Evolutionary conservation across 2,329 filamentous ascomycete genomes (phyloP).

Genomic region (Alternaria conjuncta): DNA sequence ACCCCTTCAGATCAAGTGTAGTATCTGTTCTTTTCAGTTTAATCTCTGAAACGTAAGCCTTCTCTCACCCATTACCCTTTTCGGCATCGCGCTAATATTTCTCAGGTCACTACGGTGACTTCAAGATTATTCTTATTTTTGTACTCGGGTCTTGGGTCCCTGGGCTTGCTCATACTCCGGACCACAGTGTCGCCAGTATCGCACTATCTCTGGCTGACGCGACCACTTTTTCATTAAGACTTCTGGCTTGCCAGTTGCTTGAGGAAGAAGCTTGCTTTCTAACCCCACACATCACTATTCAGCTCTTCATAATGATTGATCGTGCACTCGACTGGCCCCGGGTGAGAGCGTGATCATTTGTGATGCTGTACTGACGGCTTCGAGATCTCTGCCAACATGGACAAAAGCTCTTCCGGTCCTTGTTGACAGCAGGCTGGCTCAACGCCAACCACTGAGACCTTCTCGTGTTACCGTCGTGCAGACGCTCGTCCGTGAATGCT

Average conservation of each 20-base stretch:
- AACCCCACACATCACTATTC: no score
- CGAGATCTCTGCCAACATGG: no score
- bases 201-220: neutral
- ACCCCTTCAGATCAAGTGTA: neutral
- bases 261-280: neutral
- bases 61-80: neutral
- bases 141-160: neutral
- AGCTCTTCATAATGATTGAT: conserved; percentile 60
- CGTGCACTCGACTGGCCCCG: no score
- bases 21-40: conserved; percentile 3
- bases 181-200: neutral
- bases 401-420: no score
- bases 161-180: conserved; percentile 2
- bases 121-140: neutral
- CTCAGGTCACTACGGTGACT: neutral
- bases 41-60: neutral
- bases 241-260: neutral
- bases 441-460: no score
- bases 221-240: neutral
- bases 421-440: no score
- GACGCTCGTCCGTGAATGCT: no score
- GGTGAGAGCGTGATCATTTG: no score
- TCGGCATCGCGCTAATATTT: neutral
- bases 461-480: no score
- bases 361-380: no score